Evolutionary conservation across 73 alveolate genomes (phyloP), one percentile per base, ranked within the genome.

Genomic region (Effrenium voratum): DNA sequence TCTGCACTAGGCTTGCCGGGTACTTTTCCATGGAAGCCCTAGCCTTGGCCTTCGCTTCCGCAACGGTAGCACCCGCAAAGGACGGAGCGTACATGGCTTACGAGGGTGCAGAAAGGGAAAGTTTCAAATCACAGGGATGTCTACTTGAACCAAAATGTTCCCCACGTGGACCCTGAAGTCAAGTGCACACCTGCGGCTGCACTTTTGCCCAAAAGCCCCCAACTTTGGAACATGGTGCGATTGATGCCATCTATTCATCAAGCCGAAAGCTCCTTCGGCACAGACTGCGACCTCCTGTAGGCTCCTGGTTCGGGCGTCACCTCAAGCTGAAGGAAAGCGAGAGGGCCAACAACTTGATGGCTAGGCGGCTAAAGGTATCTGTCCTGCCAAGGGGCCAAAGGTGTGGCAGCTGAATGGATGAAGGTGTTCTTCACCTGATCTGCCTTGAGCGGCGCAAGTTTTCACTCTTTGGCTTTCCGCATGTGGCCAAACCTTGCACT

Each of bases 321-420:
- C 94, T 85, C 73, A 59, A 45, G 45, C 46, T 3, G 47, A 28
- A 36, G 41, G 22, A 28, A n/a, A 36, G 44, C 40, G 32, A 34
- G 47, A 34, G 1, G 1, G 26, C 32, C 47, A 36, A 34, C n/a
- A 19, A 41, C 49, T 41, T 3, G 3, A 46, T n/a, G 43, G 46
- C 70, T 6, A 38, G 26, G 2, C 41, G 40, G 34, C 12, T 8
- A 63, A 26, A 63, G 40, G 40, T 30, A 5, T 30, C 19, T 52
- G 8, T 52, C 63, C 19, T 52, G 63, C 8, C 40, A n/a, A 79
- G 90, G 26, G 24, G 52, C 94, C 94, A 85, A 43, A 2, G 94
- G 94, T 3, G 94, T 85, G 38, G 52, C 94, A 34, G 94, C 94
- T 44, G 94, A 85, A 63, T 85, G 94, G 94, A 85, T 85, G 94